Base-by-base conservation (phyloP, 345 rosid genomes). In the Syzygium grande region DNA sequence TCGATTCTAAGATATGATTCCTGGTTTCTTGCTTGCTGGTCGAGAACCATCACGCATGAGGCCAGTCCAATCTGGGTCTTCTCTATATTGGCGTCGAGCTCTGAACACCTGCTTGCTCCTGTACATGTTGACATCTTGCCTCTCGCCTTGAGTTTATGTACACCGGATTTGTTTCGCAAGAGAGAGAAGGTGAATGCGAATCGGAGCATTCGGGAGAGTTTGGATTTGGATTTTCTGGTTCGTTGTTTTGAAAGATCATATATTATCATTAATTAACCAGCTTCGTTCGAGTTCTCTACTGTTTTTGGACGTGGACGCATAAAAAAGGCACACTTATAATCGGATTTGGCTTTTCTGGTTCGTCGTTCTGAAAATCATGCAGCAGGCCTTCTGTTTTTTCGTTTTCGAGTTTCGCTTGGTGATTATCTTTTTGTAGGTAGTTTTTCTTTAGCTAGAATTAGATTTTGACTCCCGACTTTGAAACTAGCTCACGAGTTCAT, bases 161-260 rank as follows among this genome's bases (percentile, higher is more conserved):
- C 68, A 59, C 4, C 2, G 2, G 68, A 25, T 59, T 59, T 59
- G 68, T 59, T 59, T 59, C 9, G 4, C 34, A 5, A 2, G 68
- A 27, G 68, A 27, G 30, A 59, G 68, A 59, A 59, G 34, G 68
- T 3, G 30, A 27, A 27, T 27, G 68, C 30, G 0, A 59, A 59
- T 59, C 4, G 10, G 30, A 59, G 3, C 1, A 59, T 1, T 3
- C 4, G 3, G 5, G 68, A 59, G 30, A 0, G 68, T 59, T 27
- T 0, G 2, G 8, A 59, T 59, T 94, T 0, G 97, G 92, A 94
- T 89, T 92, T 86, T 91, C 91, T 56, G 14, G 6, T 29, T 29
- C 1, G 78, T n/a, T 2, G 77, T 29, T 14, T 38, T 1, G 5
- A 3, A 29, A 14, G 21, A 14, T 1, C 10, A 6, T 63, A 2